phyloP scores from a whole-genome alignment of 1,139 yeast species.

The Taphrina communis region DNA sequence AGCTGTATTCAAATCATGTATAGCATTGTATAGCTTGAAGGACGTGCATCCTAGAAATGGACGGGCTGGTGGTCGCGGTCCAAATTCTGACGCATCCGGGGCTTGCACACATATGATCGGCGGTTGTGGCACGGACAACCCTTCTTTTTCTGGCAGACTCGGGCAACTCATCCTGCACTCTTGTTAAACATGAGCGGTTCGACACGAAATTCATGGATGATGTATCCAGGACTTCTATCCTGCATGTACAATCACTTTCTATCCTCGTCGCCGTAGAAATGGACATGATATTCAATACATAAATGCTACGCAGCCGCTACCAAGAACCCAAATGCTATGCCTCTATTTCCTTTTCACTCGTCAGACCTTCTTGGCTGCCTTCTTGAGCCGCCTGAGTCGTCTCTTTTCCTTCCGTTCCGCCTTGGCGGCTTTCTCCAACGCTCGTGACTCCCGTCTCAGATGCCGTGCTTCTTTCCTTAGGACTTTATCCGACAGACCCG shows the following conservation, averaged over 20 bases:
- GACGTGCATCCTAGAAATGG: no score
- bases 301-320: conserved; percentile 2
- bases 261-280: background rate
- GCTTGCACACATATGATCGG: background rate
- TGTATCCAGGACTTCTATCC: no score
- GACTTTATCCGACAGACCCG: background rate
- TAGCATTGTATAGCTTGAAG: no score
- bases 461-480: conserved; percentile 27
- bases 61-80: no score
- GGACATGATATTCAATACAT: background rate
- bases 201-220: no score
- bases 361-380: background rate
- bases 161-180: no score
- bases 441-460: conserved; percentile 1
- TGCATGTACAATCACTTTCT: background rate
- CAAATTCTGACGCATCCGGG: conserved; percentile 4
- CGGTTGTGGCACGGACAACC: background rate
- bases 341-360: background rate
- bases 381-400: conserved; percentile 9
- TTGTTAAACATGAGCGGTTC: no score
- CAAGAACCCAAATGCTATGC: background rate
- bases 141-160: no score
- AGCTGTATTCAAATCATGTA: no score
- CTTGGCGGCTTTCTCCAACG: conserved; percentile 6
- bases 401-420: conserved; percentile 24